phyloP scores from a whole-genome alignment of 2,329 filamentous ascomycete species.

The Calonectria honghensis region DNA sequence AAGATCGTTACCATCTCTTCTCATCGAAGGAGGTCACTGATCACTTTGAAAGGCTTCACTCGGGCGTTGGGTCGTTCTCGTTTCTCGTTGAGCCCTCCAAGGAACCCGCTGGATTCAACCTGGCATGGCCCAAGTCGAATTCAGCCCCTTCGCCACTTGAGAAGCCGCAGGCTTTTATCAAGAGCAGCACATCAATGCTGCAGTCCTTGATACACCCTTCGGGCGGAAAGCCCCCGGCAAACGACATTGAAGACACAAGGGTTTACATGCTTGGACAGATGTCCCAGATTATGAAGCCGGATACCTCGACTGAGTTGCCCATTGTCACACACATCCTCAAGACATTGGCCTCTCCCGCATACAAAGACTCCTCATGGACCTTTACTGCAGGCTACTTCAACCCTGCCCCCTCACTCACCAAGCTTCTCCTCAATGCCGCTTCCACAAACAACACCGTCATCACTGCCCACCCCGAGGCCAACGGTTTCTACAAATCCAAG shows the following conservation, averaged over 20 bases:
- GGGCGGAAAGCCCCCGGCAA: constrained; percentile 35
- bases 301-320: constrained; percentile 92
- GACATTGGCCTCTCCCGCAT: constrained; percentile 77
- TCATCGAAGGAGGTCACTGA: constrained; percentile 85
- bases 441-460: constrained; percentile 86
- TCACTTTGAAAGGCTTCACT: constrained; percentile 87
- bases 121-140: constrained; percentile 86
- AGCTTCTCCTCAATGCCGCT: constrained; percentile 84
- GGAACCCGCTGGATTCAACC: constrained; percentile 73
- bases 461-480: constrained; percentile 93
- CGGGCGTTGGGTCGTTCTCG: constrained; percentile 85
- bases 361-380: constrained; percentile 87
- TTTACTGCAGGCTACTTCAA: constrained; percentile 99
- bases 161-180: constrained; percentile 81
- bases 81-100: constrained; percentile 83
- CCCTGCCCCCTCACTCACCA: constrained; percentile 88
- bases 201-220: constrained; percentile 76
- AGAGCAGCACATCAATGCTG: constrained; percentile 80
- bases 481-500: constrained; percentile 93
- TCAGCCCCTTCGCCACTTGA: constrained; percentile 84
- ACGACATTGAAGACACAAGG: constrained; percentile 74
- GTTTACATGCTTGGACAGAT: constrained; percentile 93
- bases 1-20: constrained; percentile 96
- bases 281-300: constrained; percentile 86
- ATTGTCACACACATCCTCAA: constrained; percentile 85